Evolutionary conservation across 306 rosid genomes (phyloP), one percentile per base, ranked within the genome.

Genomic region (Citrullus mucosospermus): DNA sequence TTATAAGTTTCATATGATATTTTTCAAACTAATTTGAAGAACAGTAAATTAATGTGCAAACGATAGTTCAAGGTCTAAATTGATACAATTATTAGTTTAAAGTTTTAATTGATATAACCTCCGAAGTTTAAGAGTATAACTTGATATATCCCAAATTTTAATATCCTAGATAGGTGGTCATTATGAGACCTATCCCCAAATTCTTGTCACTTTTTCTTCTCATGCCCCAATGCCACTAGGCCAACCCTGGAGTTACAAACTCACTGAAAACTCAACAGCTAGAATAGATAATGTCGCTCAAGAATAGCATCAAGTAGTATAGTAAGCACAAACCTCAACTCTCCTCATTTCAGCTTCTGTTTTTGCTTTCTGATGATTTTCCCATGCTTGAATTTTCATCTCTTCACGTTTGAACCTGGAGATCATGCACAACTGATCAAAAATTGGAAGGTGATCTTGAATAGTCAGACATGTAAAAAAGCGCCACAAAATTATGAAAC

Each of bases 361-460:
- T 89, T 92, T 92, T 50, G 98, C 98, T 82, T 92, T 94, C 86
- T 94, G 88, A 79, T 92, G 98, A 87, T 92, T 94, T 81, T 92
- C 97, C 98, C 98, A 94, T 2, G 92, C 98, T 85, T 90, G 93
- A 77, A 94, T 90, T 79, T 92, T 94, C 96, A 92, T 88, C 87
- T 92, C 98, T 85, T 94, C 96, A 9, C 91, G 95, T 87, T 93
- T 94, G 88, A 92, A 94, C 85, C 98, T 94, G 88, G 79, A 80
- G 59, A 12, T 81, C 78, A 80, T 57, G 76, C 57, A 46, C 41
- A 44, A n/a, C 2, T 59, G 25, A 71, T 71, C 76, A 68, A 44
- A 22, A 70, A 68, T 51, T 34, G 51, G 22, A 75, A 34, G 6
- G 34, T 9, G 17, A 54, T 22, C 32, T 43, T 20, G 56, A 44